phyloP scores from a whole-genome alignment of 495 filamentous ascomycete species.

The Glutinoglossum americanum region DNA sequence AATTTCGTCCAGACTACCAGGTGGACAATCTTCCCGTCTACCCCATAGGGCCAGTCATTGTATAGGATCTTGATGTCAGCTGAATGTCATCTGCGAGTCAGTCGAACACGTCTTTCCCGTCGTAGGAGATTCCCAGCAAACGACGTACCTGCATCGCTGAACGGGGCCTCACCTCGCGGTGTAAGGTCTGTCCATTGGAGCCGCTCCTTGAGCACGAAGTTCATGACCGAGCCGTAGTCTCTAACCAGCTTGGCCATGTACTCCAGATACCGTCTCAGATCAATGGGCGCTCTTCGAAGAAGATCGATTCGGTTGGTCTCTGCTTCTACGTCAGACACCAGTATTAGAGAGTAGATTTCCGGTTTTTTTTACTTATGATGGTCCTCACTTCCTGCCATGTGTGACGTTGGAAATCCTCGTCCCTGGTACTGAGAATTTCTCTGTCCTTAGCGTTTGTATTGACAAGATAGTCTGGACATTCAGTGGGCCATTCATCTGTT shows the following conservation, averaged over 20 bases:
- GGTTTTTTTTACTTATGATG: slow-evolving; percentile 25
- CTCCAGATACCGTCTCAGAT: slow-evolving; percentile 48
- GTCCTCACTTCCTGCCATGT: slow-evolving; percentile 41
- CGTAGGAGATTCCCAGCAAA: neutral
- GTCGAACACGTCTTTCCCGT: neutral
- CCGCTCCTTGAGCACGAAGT: slow-evolving; percentile 44
- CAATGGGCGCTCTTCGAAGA: slow-evolving; percentile 53
- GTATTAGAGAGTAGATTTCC: neutral
- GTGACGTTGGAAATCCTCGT: slow-evolving; percentile 32
- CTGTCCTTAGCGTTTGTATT: slow-evolving; percentile 32
- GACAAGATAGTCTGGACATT: slow-evolving; percentile 49
- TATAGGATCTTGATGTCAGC: slow-evolving; percentile 55
- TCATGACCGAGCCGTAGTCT: slow-evolving; percentile 49
- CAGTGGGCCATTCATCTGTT: slow-evolving; percentile 28
- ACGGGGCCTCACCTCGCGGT: slow-evolving; percentile 22
- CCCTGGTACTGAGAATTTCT: slow-evolving; percentile 41
- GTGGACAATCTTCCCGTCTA: slow-evolving; percentile 55
- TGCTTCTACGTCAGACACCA: neutral
- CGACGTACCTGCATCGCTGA: slow-evolving; percentile 26
- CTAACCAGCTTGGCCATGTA: slow-evolving; percentile 38
- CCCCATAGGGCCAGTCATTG: slow-evolving; percentile 85
- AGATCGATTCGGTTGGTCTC: slow-evolving; percentile 42
- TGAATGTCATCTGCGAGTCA: slow-evolving; percentile 8
- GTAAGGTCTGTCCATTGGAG: slow-evolving; percentile 38
- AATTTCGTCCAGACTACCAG: slow-evolving; percentile 89